These are phyloP conservation scores for Torrubiellomyces zombiae DNA, from an alignment of 2,329 filamentous ascomycete species.

Conservation along the genomic window DNA sequence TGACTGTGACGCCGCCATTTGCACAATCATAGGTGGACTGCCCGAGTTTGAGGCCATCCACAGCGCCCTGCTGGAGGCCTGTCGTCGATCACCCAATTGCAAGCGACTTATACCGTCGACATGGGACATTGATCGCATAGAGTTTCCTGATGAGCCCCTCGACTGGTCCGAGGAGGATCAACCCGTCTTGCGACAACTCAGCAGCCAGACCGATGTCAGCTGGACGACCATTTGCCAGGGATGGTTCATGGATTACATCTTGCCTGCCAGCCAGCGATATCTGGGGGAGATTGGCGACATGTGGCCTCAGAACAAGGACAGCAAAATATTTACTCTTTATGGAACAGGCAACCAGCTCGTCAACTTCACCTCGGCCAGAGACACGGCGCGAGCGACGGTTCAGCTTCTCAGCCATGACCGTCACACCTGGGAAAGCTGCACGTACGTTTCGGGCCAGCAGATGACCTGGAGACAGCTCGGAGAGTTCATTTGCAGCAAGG, in stretches of 20 bases:
- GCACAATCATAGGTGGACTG: slow-evolving; percentile 2
- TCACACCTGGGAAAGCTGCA: slow-evolving; percentile 2
- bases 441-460: slow-evolving; percentile 3
- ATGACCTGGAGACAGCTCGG: slow-evolving; percentile 2
- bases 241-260: slow-evolving; percentile 3
- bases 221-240: slow-evolving; percentile 3
- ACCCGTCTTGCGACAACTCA: neutral
- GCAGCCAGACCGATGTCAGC: slow-evolving; percentile 1
- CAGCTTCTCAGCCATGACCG: slow-evolving; percentile 3
- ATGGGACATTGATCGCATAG: slow-evolving; percentile 1
- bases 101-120: slow-evolving; percentile 4
- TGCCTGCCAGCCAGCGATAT: slow-evolving; percentile 1
- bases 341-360: slow-evolving; percentile 3
- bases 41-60: slow-evolving; percentile 1
- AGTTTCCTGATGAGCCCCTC: slow-evolving; percentile 3
- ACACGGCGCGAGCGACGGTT: slow-evolving; percentile 1
- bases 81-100: slow-evolving; percentile 2
- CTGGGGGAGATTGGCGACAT: slow-evolving; percentile 2
- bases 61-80: slow-evolving; percentile 2
- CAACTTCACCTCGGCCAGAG: slow-evolving; percentile 1
- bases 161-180: slow-evolving; percentile 2
- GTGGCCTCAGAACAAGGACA: slow-evolving; percentile 3
- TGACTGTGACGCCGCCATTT: slow-evolving; percentile 3
- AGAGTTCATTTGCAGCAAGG: slow-evolving; percentile 1
- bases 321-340: slow-evolving; percentile 3